Evolutionary conservation across 306 rosid species (phyloP).

Genomic region (Pueraria montana): DNA sequence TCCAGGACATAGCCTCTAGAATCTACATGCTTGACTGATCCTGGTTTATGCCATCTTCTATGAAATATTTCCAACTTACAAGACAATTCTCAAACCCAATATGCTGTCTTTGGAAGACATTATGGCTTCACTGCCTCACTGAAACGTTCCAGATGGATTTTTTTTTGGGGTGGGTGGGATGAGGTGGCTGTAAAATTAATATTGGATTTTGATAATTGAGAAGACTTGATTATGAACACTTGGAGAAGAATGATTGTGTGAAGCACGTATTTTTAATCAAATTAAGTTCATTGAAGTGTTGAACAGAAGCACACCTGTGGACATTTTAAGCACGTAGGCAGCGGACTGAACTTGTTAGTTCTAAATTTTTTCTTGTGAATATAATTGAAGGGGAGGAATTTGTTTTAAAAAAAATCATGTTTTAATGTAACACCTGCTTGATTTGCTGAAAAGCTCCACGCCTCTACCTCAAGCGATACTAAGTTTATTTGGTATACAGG

Average conservation of each 20-base stretch:
- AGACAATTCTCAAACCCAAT: constrained; percentile 4
- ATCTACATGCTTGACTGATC: constrained; percentile 36
- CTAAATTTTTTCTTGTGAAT: neutral
- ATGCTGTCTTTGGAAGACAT: neutral
- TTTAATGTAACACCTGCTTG: neutral
- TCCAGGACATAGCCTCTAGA: constrained; percentile 38
- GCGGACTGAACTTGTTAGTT: neutral
- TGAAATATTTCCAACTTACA: neutral
- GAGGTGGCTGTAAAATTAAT: neutral
- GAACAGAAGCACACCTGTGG: neutral
- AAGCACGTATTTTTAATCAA: neutral
- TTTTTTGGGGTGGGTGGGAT: neutral
- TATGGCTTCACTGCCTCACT: constrained; percentile 1
- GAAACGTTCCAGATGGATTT: neutral
- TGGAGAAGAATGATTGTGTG: neutral
- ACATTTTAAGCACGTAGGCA: neutral
- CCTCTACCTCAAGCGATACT: neutral
- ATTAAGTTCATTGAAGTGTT: constrained; percentile 1
- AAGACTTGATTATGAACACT: neutral
- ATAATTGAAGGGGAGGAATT: neutral
- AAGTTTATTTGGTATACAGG: neutral
- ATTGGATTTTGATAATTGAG: neutral
- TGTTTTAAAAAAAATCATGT: neutral
- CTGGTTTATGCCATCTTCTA: neutral
- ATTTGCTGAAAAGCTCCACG: neutral